These are phyloP conservation scores for Ophiostoma populinum DNA, from an alignment of 2,329 filamentous ascomycete species.

Conservation along the genomic window DNA sequence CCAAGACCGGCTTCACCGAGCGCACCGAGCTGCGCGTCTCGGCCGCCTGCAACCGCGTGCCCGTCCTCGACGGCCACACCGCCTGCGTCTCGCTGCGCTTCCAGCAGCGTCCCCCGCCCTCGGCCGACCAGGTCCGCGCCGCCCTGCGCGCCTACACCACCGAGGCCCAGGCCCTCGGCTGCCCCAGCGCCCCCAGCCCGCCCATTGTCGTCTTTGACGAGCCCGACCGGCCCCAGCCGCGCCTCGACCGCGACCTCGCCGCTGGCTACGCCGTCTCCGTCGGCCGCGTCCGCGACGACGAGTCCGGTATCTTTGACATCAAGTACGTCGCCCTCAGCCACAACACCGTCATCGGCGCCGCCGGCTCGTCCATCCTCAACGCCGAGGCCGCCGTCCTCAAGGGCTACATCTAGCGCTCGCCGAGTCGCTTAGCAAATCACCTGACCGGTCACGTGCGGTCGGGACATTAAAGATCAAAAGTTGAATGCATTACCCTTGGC, in stretches of 20 bases:
- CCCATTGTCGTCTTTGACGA: constrained; percentile 84
- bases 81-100: constrained; percentile 86
- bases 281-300: constrained; percentile 70
- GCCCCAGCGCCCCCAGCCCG: constrained; percentile 65
- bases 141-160: constrained; percentile 67
- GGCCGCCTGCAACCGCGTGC: constrained; percentile 80
- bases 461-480: background rate
- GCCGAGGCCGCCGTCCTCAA: constrained; percentile 84
- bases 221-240: constrained; percentile 75
- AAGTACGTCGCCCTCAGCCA: constrained; percentile 91
- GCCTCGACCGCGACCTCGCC: constrained; percentile 72
- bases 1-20: constrained; percentile 58
- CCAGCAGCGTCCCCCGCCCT: constrained; percentile 54
- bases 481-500: too few species aligned
- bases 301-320: constrained; percentile 79
- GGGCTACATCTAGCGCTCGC: constrained; percentile 62
- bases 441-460: too few species aligned
- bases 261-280: constrained; percentile 84
- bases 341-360: constrained; percentile 71
- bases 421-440: too few species aligned
- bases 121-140: constrained; percentile 56
- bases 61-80: constrained; percentile 89
- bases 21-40: constrained; percentile 60
- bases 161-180: constrained; percentile 69
- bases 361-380: constrained; percentile 90